These are phyloP conservation scores for Zalaria sp. DNA, from an alignment of 2,329 filamentous ascomycete species.

Conservation along the genomic window DNA sequence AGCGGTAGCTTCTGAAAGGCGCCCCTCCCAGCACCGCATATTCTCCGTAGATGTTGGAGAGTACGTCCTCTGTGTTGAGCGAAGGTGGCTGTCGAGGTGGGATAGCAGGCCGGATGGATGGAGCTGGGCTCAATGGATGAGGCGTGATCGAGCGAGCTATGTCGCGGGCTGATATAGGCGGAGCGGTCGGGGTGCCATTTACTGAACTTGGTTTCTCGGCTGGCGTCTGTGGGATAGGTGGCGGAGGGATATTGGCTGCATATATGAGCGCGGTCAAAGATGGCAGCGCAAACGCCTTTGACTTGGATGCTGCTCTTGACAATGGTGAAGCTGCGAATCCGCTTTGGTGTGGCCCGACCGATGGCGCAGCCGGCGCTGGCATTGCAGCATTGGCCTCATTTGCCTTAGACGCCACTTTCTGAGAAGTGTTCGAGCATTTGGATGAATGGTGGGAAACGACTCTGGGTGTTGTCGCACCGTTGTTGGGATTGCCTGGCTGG, in stretches of 20 bases:
- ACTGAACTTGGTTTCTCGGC: neutral
- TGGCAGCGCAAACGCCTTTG: too few species aligned
- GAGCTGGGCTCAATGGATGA: neutral
- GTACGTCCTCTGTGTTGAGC: neutral
- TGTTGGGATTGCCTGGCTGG: too few species aligned
- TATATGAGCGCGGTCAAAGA: neutral
- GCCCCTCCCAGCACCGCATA: neutral
- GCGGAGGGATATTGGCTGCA: neutral
- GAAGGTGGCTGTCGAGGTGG: neutral
- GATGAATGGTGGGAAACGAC: too few species aligned
- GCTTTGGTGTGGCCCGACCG: too few species aligned
- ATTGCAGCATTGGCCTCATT: too few species aligned
- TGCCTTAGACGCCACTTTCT: too few species aligned
- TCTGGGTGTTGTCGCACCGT: too few species aligned
- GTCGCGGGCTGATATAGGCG: neutral
- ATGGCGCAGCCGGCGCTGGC: too few species aligned
- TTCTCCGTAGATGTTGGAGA: neutral
- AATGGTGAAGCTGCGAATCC: too few species aligned
- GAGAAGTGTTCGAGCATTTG: too few species aligned
- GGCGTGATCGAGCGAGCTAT: neutral
- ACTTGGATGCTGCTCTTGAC: too few species aligned
- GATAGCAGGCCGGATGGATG: neutral
- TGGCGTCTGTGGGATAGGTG: neutral
- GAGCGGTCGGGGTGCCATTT: neutral
- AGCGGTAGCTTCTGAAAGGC: neutral